phyloP scores from a whole-genome alignment of 192 early-diverging fungal species.

The Coemansia sp. region DNA sequence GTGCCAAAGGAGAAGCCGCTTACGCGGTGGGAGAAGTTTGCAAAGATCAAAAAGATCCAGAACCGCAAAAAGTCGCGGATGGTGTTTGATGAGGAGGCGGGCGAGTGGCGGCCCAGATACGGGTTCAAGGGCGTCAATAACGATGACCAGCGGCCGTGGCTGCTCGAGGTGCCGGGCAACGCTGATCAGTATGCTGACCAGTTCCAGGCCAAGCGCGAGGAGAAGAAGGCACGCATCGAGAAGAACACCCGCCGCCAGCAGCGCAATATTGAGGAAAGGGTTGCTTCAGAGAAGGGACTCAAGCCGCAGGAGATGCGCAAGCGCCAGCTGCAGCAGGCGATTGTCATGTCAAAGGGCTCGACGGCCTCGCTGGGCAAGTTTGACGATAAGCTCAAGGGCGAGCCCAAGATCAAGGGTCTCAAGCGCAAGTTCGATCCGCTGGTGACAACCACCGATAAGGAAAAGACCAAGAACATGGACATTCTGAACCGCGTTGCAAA shows the following conservation, averaged over 20 bases:
- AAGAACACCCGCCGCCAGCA: constrained; percentile 88
- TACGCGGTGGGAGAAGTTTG: constrained; percentile 99
- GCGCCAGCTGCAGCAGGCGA: constrained; percentile 67
- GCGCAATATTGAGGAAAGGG: constrained; percentile 84
- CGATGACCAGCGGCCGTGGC: constrained; percentile 83
- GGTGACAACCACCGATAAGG: constrained; percentile 62
- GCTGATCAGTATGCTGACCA: constrained; percentile 87
- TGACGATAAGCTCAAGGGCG: constrained; percentile 77
- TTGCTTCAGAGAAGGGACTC: constrained; percentile 58
- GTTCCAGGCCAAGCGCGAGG: constrained; percentile 73
- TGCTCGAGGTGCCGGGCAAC: constrained; percentile 86
- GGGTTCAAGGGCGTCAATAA: constrained; percentile 84
- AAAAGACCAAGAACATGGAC: constrained; percentile 69
- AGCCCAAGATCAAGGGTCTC: constrained; percentile 81
- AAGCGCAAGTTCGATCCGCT: constrained; percentile 71
- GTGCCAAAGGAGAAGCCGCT: constrained; percentile 84
- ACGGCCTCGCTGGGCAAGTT: constrained; percentile 95
- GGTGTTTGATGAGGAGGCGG: constrained; percentile 80
- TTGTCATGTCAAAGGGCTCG: constrained; percentile 75
- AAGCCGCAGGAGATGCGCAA: constrained; percentile 66
- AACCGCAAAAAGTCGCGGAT: constrained; percentile 79
- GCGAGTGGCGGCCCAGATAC: constrained; percentile 85
- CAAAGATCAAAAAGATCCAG: constrained; percentile 92
- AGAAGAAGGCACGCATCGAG: constrained; percentile 84
- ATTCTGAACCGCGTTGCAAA: constrained; percentile 71